Evolutionary conservation across 2,329 filamentous ascomycete genomes (phyloP).

Genomic region (Knufia fluminis): DNA sequence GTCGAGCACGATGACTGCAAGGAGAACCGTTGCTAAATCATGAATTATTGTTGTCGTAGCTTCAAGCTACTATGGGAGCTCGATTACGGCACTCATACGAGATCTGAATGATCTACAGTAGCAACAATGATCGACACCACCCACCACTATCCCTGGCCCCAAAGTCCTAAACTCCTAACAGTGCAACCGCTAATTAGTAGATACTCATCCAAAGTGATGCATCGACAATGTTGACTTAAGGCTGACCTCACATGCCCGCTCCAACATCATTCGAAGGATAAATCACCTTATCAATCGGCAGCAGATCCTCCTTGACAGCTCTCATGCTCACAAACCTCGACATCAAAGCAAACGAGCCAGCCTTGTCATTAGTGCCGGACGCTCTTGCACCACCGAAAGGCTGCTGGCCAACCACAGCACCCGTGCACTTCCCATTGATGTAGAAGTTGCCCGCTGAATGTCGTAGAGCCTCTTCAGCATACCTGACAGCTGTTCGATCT

Average conservation of each 20-base stretch:
- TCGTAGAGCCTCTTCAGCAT: slow-evolving; percentile 61
- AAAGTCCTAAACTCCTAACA: no score
- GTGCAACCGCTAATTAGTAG: no score
- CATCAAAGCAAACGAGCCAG: slow-evolving; percentile 44
- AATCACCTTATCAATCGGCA: slow-evolving; percentile 37
- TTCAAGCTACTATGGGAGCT: no score
- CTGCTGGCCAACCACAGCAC: slow-evolving; percentile 42
- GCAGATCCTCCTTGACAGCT: slow-evolving; percentile 48
- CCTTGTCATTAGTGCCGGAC: slow-evolving; percentile 50
- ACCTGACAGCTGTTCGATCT: slow-evolving; percentile 56
- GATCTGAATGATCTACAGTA: no score
- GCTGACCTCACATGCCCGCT: no score
- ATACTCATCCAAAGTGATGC: no score
- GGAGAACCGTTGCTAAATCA: not conserved
- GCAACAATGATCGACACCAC: no score
- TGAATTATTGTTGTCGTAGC: no score
- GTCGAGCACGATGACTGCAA: not conserved
- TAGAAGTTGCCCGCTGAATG: slow-evolving; percentile 77
- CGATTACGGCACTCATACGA: no score
- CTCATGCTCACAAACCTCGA: slow-evolving; percentile 47
- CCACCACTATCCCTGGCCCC: no score
- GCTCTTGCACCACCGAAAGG: slow-evolving; percentile 47
- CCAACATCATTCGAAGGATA: slow-evolving; percentile 44
- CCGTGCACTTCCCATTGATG: slow-evolving; percentile 68
- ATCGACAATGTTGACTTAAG: no score